Evolutionary conservation across 2,329 filamentous ascomycete species (phyloP), one percentile per base, ranked within the genome.

Genomic region (Aurifilum marmelostoma): DNA sequence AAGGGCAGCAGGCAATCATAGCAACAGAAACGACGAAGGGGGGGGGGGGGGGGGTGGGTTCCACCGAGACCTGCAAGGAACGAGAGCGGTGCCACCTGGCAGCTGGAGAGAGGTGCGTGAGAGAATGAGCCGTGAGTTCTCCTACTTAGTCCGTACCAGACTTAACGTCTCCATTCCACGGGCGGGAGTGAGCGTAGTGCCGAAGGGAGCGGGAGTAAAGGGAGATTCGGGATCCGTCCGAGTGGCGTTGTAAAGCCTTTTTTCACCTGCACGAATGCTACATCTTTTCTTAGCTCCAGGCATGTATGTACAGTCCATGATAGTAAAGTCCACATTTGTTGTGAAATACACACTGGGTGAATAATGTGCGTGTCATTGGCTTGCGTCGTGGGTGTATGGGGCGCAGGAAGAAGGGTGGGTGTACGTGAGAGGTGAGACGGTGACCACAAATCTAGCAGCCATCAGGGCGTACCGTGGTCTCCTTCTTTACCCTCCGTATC

Each of bases 1-100:
- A 29, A 56, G 14, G 52, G n/a, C 50, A 54, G 50, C n/a, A 27
- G 2, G 24, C 21, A 24, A 21, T 11, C 21, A n/a, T 3, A 32
- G 56, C 29, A 21, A 34, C 6, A 59, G 34, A 4, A 8, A 21
- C n/a, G n/a, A n/a, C n/a, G n/a, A n/a, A n/a, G n/a, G n/a, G n/a
- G 14, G 41, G 14, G 4, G 16, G 41, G 39, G 6, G 37, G 37
- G 7, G 39, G 39, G 14, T 2, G 43, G 43, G 43, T 47, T 47
- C 18, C 43, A 47, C 16, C 8, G 21, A 41, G 39, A 8, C 4
- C n/a, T 37, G 56, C 56, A 52, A 68, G 56, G 52, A 27, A 62
- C 67, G 41, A 63, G 47, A 59, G n/a, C n/a, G 11, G 32, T 39
- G 56, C 39, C 37, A 43, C 52, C 39, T 66, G 64, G 43, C 54